These are phyloP conservation scores for Lachnellula hyalina DNA, from an alignment of 2,329 filamentous ascomycete genomes.

Conservation along the genomic window DNA sequence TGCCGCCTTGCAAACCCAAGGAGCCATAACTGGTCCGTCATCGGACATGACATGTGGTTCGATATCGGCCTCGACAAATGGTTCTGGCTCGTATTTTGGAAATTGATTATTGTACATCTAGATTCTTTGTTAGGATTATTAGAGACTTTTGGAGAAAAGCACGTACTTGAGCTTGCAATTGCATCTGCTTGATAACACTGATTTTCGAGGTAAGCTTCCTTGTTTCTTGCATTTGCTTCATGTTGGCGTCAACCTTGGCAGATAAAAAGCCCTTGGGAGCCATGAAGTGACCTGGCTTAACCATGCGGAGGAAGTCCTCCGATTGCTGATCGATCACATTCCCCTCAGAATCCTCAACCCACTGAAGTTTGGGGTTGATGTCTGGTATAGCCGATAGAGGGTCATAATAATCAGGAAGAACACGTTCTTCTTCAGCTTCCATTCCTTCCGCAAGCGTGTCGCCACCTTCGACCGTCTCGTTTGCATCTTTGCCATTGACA, in stretches of 20 bases:
- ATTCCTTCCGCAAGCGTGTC: conserved; percentile 94
- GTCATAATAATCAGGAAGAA: conserved; percentile 93
- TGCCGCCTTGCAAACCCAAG: conserved; percentile 74
- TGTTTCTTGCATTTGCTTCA: conserved; percentile 93
- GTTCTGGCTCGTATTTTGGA: conserved; percentile 87
- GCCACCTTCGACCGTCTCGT: conserved; percentile 45
- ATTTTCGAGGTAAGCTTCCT: conserved; percentile 95
- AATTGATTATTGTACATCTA: conserved; percentile 98
- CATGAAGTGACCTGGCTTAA: conserved; percentile 69
- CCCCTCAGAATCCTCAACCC: conserved; percentile 86
- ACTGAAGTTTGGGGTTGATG: conserved; percentile 69
- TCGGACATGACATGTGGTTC: conserved; percentile 87
- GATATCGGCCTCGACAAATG: conserved; percentile 81
- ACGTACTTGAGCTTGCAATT: conserved; percentile 86
- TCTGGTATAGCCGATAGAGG: conserved; percentile 81
- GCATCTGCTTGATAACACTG: conserved; percentile 98
- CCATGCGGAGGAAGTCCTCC: conserved; percentile 75
- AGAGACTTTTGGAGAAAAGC: neutral
- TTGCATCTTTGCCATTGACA: conserved; percentile 38
- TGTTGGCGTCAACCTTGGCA: conserved; percentile 81
- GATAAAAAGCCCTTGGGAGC: conserved; percentile 69
- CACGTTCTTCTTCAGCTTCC: conserved; percentile 71
- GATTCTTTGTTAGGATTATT: conserved; percentile 9
- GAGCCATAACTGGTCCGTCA: conserved; percentile 80
- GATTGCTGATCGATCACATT: conserved; percentile 75